Evolutionary conservation across 805 yeast species (phyloP), one percentile per base, ranked within the genome.

Genomic region (Candida lessepsii): DNA sequence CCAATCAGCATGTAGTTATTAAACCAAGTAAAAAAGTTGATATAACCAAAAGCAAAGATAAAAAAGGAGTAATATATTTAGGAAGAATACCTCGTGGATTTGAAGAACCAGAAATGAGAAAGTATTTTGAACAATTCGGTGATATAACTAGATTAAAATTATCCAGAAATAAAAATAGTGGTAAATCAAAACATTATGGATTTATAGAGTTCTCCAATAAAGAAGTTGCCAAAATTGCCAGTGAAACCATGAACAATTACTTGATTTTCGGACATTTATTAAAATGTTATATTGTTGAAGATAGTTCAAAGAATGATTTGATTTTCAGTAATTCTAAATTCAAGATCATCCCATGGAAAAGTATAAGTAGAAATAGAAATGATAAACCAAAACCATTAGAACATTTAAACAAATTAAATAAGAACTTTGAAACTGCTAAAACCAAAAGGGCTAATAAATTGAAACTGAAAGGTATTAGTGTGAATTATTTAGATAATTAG

Each of bases 211-310:
- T 91, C 56, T 76, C 74, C 29, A 73, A 79, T 40, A 57, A 61
- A 27, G 86, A 81, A 35, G 95, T 85, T 41, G 97, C 98, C 32
- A 75, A 80, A 51, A 73, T 89, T 46, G 99, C 96, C 3, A 86
- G 85, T 46, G 98, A 93, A 50, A 82, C 97, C 33, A 93, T 93
- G 99, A 83, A 93, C 65, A 93, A 93, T 65, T 93, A 93, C 56
- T 73, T 93, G 47, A 59, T 93, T 32, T 81, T 86, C 67, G 95
- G 95, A 5, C 97, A 91, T 62, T 76, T 90, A 46, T 68, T 93
- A 52, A 83, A 86, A 63, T 72, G 72, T 46, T 63, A 70, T 17
- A 57, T 76, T 13, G 54, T 77, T 35, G 90, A 85, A 44, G 77
- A 76, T 42, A 60, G 75, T 35, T 72, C 77, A 9, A 75, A 79